A percentile compares a stretch with the other conserved stretches of the same genome.
These are phyloP conservation scores for Moesziomyces parantarcticus DNA, from an alignment of 1,284 basidiomycete genomes.

Conservation along the genomic window DNA sequence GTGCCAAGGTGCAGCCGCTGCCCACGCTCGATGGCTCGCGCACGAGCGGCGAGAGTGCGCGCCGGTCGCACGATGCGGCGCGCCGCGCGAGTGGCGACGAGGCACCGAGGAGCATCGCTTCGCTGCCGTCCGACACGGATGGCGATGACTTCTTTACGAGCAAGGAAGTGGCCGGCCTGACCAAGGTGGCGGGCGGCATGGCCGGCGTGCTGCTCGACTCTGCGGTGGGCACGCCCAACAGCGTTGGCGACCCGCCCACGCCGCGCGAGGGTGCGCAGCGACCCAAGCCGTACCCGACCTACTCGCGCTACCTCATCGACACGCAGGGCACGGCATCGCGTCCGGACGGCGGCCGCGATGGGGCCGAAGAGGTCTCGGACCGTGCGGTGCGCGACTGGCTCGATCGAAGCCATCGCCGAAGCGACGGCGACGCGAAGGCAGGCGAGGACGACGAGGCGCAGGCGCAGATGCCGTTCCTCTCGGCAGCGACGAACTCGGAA, in stretches of 20 bases:
- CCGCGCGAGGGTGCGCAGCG: constrained; percentile 5
- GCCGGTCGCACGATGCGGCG: not conserved
- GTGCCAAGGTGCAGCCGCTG: constrained; percentile 11
- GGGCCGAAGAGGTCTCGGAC: constrained; percentile 6
- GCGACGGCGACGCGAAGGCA: not conserved
- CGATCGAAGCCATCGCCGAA: constrained; percentile 12
- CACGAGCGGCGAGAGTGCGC: constrained; percentile 28
- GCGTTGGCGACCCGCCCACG: constrained; percentile 15
- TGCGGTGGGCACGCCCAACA: constrained; percentile 37
- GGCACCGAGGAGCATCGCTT: constrained; percentile 18
- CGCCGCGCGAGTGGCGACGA: not conserved
- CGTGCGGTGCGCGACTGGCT: constrained; percentile 34
- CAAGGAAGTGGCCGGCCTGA: constrained; percentile 26
- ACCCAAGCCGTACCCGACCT: constrained; percentile 46
- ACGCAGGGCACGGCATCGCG: constrained; percentile 13
- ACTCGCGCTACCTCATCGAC: constrained; percentile 27
- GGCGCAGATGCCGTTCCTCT: constrained; percentile 23
- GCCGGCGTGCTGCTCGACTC: constrained; percentile 13
- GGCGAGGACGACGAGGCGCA: constrained; percentile 7
- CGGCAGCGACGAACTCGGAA: constrained; percentile 14
- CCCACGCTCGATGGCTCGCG: constrained; percentile 24
- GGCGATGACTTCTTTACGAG: constrained; percentile 45
- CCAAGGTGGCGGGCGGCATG: constrained; percentile 10
- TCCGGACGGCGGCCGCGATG: not conserved
- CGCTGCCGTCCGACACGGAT: constrained; percentile 41